Percentiles rank a stretch among this genome's conserved stretches.
Evolutionary conservation across 768 basidiomycete species (phyloP).

Genomic region (Lentinula guzmanii): DNA sequence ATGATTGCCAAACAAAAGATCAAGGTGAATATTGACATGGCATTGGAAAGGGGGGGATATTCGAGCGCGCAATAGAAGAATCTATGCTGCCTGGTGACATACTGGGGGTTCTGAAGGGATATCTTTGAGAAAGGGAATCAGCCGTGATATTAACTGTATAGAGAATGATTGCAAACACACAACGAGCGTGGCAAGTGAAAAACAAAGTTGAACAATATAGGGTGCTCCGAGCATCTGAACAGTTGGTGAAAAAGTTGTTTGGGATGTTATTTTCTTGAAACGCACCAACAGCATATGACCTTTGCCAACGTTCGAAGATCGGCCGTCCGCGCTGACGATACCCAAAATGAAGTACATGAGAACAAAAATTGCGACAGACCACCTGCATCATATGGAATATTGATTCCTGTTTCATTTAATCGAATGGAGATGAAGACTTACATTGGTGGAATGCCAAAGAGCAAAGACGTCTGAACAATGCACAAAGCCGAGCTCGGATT

Average conservation of each 20-base stretch:
- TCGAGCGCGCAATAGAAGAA: constrained; percentile 26
- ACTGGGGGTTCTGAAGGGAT: constrained; percentile 18
- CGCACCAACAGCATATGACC: constrained; percentile 20
- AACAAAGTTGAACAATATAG: constrained; percentile 23
- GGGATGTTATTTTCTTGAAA: not conserved
- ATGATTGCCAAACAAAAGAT: constrained; percentile 22
- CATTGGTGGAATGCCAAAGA: constrained; percentile 36
- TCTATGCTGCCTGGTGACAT: constrained; percentile 17
- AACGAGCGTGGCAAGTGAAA: constrained; percentile 23
- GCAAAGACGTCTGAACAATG: constrained; percentile 35
- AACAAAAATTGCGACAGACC: constrained; percentile 30
- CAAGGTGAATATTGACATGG: constrained; percentile 12
- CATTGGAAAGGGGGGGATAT: constrained; percentile 9
- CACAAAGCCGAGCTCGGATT: constrained; percentile 33
- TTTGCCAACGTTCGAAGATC: constrained; percentile 9
- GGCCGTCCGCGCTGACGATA: constrained; percentile 14
- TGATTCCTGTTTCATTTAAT: not conserved
- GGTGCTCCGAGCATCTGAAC: constrained; percentile 28
- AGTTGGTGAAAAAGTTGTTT: not conserved
- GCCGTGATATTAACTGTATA: not conserved
- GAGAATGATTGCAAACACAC: constrained; percentile 11
- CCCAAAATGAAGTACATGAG: constrained; percentile 25
- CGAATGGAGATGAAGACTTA: constrained; percentile 10
- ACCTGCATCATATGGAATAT: constrained; percentile 16
- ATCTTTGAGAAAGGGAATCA: constrained; percentile 9